Percentiles rank a stretch among this genome's conserved stretches.
Evolutionary conservation across 371 early-diverging fungal species (phyloP).

Genomic region (Zancudomyces culisetae): DNA sequence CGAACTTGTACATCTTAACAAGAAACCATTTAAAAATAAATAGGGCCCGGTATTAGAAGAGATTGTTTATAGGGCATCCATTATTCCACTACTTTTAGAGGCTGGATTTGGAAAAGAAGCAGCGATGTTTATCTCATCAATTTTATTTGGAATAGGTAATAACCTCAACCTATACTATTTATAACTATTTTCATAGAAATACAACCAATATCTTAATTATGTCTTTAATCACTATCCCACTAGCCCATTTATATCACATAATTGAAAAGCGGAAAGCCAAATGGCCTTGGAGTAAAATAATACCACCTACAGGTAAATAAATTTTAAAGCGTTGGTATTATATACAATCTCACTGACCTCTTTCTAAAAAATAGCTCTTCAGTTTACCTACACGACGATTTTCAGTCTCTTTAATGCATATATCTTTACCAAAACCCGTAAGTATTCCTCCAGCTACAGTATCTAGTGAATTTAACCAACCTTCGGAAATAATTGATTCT

Average conservation of each 20-base stretch:
- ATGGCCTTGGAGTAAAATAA: neutral
- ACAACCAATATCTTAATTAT: too few relatives aligned
- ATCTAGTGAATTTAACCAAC: too few relatives aligned
- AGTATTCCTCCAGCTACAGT: too few relatives aligned
- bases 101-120: slow-evolving; percentile 6
- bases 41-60: slow-evolving; percentile 34
- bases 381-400: slow-evolving; percentile 30
- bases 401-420: slow-evolving; percentile 34
- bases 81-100: slow-evolving; percentile 22
- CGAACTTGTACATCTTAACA: too few relatives aligned
- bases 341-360: too few relatives aligned
- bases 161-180: too few relatives aligned
- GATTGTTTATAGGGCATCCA: slow-evolving; percentile 27
- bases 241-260: slow-evolving; percentile 17
- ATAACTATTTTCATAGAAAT: too few relatives aligned
- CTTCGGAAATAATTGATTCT: too few relatives aligned
- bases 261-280: neutral
- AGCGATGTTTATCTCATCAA: slow-evolving; percentile 19
- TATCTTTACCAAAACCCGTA: slow-evolving; percentile 24
- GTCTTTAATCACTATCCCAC: too few relatives aligned
- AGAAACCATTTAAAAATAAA: slow-evolving; percentile 11
- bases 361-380: too few relatives aligned
- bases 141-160: slow-evolving; percentile 33
- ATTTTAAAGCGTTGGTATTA: too few relatives aligned
- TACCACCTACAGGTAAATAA: slow-evolving; percentile 4